Conservation (phyloP, 495 filamentous ascomycete genomes). For the Bacidia gigantensis region DNA sequence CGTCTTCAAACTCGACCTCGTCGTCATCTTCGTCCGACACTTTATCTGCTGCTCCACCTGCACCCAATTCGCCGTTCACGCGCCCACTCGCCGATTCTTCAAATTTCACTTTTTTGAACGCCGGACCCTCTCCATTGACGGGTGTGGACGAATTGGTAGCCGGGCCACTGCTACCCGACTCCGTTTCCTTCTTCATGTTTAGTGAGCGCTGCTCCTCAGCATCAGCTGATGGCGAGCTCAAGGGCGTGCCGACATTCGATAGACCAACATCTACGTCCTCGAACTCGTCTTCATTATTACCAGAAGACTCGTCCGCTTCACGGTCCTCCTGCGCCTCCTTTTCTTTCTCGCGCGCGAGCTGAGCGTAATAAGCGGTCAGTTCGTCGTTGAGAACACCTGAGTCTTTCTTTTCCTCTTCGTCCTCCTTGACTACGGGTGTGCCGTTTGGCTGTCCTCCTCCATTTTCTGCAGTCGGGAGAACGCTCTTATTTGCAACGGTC, state of each 20-base stretch:
- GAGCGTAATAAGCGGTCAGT: slow-evolving; percentile 37
- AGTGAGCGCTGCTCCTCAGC: slow-evolving; percentile 8
- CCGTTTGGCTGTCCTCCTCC: slow-evolving; percentile 21
- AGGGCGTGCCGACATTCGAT: slow-evolving; percentile 7
- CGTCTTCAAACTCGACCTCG: slow-evolving; percentile 34
- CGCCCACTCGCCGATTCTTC: slow-evolving; percentile 11
- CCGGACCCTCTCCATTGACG: slow-evolving; percentile 24
- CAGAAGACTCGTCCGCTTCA: slow-evolving; percentile 36
- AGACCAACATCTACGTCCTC: slow-evolving; percentile 27
- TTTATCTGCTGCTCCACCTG: slow-evolving; percentile 23
- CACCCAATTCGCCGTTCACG: slow-evolving; percentile 1
- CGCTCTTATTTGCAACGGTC: slow-evolving; percentile 47
- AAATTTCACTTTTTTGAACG: slow-evolving; percentile 33
- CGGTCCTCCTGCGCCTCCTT: slow-evolving; percentile 32
- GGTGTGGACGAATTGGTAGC: slow-evolving; percentile 33
- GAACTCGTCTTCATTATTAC: slow-evolving; percentile 34
- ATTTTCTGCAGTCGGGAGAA: slow-evolving; percentile 20
- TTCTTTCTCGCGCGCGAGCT: slow-evolving; percentile 36
- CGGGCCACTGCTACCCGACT: slow-evolving; percentile 29
- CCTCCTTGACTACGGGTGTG: slow-evolving; percentile 27
- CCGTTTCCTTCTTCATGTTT: slow-evolving; percentile 26
- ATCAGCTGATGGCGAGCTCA: slow-evolving; percentile 14
- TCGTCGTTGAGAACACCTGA: slow-evolving; percentile 33
- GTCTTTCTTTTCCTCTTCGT: slow-evolving; percentile 40
- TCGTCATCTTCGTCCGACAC: slow-evolving; percentile 38